A percentile compares a stretch with the other conserved stretches of the same genome.
Evolutionary conservation across 2,329 filamentous ascomycete species (phyloP).

Genomic region (Nothophaeocryptopus gaeumannii): DNA sequence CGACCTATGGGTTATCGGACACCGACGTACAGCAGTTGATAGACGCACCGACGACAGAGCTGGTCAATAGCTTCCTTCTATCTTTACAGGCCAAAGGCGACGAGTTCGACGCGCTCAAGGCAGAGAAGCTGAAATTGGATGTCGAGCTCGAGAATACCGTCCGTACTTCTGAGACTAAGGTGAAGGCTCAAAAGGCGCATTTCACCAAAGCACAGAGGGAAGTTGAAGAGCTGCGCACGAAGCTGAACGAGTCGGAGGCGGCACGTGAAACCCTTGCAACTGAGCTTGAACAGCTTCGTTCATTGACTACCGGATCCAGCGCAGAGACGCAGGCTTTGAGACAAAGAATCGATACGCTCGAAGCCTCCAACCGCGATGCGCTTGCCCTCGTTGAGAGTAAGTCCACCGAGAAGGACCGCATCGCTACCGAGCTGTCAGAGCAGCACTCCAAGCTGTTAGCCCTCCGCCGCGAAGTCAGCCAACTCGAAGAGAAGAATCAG

Average conservation of each 20-base stretch:
- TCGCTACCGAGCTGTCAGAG: constrained; percentile 80
- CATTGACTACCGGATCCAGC: constrained; percentile 68
- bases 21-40: constrained; percentile 59
- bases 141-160: constrained; percentile 92
- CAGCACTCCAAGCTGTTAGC: constrained; percentile 87
- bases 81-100: constrained; percentile 75
- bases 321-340: constrained; percentile 74
- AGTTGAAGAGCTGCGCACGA: constrained; percentile 74
- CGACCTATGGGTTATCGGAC: constrained; percentile 67
- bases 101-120: constrained; percentile 76
- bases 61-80: constrained; percentile 71
- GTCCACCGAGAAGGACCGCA: constrained; percentile 76
- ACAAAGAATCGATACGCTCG: constrained; percentile 78
- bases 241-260: constrained; percentile 79
- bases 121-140: constrained; percentile 83
- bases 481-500: constrained; percentile 80
- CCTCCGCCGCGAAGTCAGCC: constrained; percentile 75
- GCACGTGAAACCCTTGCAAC: constrained; percentile 72
- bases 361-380: constrained; percentile 89
- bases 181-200: constrained; percentile 75
- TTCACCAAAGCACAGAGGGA: constrained; percentile 82
- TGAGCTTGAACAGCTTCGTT: constrained; percentile 74
- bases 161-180: constrained; percentile 76
- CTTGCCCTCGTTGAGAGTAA: constrained; percentile 87
- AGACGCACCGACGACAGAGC: constrained; percentile 70